phyloP scores from a whole-genome alignment of 495 filamentous ascomycete species.

The Lichina pygmaea region DNA sequence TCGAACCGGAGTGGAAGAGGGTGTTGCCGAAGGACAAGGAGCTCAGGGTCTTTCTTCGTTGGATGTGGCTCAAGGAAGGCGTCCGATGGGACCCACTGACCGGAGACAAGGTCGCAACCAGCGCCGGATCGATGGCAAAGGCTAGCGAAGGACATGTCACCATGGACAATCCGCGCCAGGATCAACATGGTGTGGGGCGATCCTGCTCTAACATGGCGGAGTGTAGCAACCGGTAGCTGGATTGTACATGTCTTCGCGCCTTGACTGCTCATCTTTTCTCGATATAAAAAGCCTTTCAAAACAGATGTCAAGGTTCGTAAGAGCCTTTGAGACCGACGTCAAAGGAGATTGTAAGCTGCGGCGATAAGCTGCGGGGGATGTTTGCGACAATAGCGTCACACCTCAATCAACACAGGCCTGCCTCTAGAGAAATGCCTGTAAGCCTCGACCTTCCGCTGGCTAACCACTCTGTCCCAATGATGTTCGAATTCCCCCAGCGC shows the following conservation, averaged over 20 bases:
- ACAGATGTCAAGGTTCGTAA: too few relatives aligned
- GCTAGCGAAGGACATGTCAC: conserved; percentile 31
- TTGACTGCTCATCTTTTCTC: not conserved
- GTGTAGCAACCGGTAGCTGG: not conserved
- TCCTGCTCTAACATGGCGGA: not conserved
- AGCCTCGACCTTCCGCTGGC: too few relatives aligned
- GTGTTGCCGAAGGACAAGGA: conserved; percentile 77
- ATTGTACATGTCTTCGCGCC: not conserved
- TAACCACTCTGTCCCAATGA: too few relatives aligned
- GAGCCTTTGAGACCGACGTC: too few relatives aligned
- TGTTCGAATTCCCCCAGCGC: too few relatives aligned
- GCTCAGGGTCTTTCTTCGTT: conserved; percentile 55
- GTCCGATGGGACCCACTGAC: conserved; percentile 55
- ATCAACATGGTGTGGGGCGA: not conserved
- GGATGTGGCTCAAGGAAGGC: conserved; percentile 80
- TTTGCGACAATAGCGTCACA: too few relatives aligned
- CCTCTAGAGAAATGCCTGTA: too few relatives aligned
- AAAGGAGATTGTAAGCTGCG: too few relatives aligned
- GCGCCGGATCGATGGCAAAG: conserved; percentile 25
- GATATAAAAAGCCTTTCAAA: too few relatives aligned
- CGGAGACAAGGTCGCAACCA: conserved; percentile 30
- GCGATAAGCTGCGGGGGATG: too few relatives aligned
- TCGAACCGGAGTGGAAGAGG: conserved; percentile 52
- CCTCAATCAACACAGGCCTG: too few relatives aligned
- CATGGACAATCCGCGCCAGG: conserved; percentile 23